Conservation (phyloP, 2,329 filamentous ascomycete species). For the Exophiala dermatitidis region DNA sequence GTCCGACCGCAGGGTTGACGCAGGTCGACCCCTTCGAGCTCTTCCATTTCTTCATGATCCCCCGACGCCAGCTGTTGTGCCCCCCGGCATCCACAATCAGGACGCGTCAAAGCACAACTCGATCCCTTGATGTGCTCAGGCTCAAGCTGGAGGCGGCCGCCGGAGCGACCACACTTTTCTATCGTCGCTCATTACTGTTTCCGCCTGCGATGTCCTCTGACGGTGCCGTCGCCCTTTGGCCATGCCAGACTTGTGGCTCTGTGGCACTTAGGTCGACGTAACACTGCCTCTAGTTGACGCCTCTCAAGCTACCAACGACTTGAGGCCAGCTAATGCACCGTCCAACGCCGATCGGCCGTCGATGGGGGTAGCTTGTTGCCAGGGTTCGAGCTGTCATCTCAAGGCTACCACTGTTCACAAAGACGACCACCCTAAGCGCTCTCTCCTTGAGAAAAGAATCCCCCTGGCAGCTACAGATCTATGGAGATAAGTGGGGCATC, state of each 20-base stretch:
- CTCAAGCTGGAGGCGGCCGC: not conserved
- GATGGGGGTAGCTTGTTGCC: not conserved
- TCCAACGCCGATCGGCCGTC: not conserved
- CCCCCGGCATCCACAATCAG: not conserved
- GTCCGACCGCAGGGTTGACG: conserved; percentile 3
- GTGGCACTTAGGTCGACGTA: no score
- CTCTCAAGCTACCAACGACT: no score
- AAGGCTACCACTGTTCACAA: no score
- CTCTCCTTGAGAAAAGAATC: no score
- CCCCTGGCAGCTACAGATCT: not conserved
- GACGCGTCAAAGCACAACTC: not conserved
- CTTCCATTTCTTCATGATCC: not conserved
- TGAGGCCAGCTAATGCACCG: not conserved
- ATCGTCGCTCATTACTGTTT: no score
- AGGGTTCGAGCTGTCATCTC: not conserved
- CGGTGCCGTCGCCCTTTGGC: no score
- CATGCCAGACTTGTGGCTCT: no score
- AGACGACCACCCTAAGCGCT: no score
- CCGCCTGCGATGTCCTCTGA: no score
- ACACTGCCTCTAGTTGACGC: no score
- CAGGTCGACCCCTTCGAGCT: not conserved
- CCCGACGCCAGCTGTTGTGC: not conserved
- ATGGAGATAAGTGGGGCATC: not conserved
- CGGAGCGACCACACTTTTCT: no score
- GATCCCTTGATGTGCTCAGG: not conserved